Conservation (phyloP, 495 filamentous ascomycete genomes). For the Penicillium pancosmium region DNA sequence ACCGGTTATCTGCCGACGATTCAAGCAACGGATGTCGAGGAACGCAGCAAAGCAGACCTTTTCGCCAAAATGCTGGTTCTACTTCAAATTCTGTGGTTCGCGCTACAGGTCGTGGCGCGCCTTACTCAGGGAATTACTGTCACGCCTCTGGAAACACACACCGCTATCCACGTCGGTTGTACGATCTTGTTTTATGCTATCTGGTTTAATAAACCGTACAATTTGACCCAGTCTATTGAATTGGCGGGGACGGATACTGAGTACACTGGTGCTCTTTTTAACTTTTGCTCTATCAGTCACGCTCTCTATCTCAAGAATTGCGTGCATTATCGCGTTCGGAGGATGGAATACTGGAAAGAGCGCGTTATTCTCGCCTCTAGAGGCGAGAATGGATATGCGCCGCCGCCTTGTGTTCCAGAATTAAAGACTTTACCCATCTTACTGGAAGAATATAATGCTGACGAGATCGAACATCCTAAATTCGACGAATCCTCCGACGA, state of each 20-base stretch:
- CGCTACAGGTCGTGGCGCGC: conserved; percentile 1
- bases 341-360: neutral
- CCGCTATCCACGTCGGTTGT: neutral
- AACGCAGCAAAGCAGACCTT: neutral
- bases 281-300: conserved; percentile 1
- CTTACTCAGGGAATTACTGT: neutral
- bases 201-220: neutral
- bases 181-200: neutral
- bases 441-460: neutral
- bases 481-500: neutral
- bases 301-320: neutral
- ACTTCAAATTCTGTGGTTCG: neutral
- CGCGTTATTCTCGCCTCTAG: neutral
- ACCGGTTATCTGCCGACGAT: neutral
- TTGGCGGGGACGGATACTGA: neutral
- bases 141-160: conserved; percentile 3
- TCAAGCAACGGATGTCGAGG: neutral
- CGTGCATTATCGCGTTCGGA: neutral
- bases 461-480: neutral
- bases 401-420: neutral
- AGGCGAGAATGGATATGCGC: neutral
- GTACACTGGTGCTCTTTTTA: neutral
- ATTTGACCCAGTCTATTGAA: neutral
- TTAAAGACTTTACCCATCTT: neutral
- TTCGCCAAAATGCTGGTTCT: neutral